Conservation (phyloP, 306 rosid genomes). For the Carpinus fangiana region DNA sequence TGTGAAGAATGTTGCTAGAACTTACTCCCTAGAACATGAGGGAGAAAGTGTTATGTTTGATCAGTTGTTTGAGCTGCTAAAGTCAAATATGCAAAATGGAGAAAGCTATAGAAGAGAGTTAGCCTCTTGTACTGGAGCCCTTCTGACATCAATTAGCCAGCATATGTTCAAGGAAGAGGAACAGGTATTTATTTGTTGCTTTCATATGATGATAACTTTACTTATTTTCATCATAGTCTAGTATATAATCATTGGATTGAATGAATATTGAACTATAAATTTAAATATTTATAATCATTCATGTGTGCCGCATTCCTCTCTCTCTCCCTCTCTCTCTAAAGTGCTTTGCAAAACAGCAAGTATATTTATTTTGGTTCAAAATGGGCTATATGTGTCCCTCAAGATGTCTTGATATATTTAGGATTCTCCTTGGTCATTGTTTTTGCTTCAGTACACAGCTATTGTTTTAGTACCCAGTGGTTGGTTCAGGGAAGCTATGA, state of each 20-base stretch:
- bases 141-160: slow-evolving; percentile 34
- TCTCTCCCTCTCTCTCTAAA: not conserved
- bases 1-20: slow-evolving; percentile 37
- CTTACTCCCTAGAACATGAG: slow-evolving; percentile 37
- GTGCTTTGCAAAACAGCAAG: not conserved
- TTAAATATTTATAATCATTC: too few species aligned
- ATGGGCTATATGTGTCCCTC: not conserved
- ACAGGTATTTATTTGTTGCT: slow-evolving; percentile 15
- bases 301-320: not conserved
- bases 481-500: not conserved
- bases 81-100: slow-evolving; percentile 25
- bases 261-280: not conserved
- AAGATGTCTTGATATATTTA: not conserved
- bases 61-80: slow-evolving; percentile 31
- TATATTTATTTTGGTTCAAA: not conserved
- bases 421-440: not conserved
- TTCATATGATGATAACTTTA: not conserved
- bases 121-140: slow-evolving; percentile 37
- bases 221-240: not conserved
- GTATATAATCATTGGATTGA: not conserved
- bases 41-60: slow-evolving; percentile 37
- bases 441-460: not conserved
- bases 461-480: not conserved
- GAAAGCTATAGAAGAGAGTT: slow-evolving; percentile 31
- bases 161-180: slow-evolving; percentile 41